Base-by-base conservation (phyloP, 2,329 filamentous ascomycete genomes). In the Plectosphaerella sp. region DNA sequence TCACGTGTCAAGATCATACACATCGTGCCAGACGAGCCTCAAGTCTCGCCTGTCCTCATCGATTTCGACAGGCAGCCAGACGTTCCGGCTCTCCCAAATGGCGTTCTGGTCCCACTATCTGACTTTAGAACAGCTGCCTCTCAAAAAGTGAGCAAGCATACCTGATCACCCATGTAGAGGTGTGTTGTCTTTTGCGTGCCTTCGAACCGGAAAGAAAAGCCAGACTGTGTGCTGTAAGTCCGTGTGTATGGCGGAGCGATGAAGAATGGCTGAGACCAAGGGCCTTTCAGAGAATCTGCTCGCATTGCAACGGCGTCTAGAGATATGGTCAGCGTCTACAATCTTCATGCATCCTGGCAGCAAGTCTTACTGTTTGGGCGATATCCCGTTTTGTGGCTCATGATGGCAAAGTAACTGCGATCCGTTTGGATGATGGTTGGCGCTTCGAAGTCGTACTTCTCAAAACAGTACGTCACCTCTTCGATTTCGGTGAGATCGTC, bases 331-430 rank as follows among this genome's bases (percentile, higher is more conserved):
- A 43, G 9, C 16, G 18, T 18, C 43, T 45, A 15, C 25, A 35
- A 16, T 11, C 10, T 6, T 0, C 16, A 2, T 0, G 1, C 28
- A 59, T 42, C 8, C 1, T 4, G 1, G 14, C 14, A 42, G 9
- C 1, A 8, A 1, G 0, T 50, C 62, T 45, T 41, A 65, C 63
- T 83, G 46, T 83, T 83, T 0, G 80, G 80, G 14, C 80, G 68
- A 47, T 84, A 84, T 0, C 80, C 80, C 0, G 80, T 84, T 67
- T 83, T 84, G 55, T 83, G 80, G 57, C 77, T 81, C 79, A 83
- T 83, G 24, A 84, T 58, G 0, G 78, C 77, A 57, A 76, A 83
- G 55, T 84, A 84, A 55, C 77, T 80, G 51, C 72, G 70, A 24
- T 83, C 78, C 0, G 80, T 83, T 59, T 83, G 80, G 4, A 83